Evolutionary conservation across 176 grass and related monocot genomes (phyloP).

Genomic region (Aegilops umbellulata): DNA sequence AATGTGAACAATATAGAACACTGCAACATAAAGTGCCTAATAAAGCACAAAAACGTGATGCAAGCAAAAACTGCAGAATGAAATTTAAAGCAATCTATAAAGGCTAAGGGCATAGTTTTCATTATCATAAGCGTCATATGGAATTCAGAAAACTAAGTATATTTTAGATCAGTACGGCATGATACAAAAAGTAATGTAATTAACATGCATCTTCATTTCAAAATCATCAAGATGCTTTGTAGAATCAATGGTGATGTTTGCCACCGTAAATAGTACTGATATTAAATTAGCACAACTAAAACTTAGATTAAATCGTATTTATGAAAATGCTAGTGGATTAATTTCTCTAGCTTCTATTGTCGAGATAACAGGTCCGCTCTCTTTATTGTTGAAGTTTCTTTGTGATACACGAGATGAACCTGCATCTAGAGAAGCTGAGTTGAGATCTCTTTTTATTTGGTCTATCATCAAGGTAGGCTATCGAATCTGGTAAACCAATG

Average conservation of each 20-base stretch:
- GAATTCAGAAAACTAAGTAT: neutral
- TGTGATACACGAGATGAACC: too few species aligned
- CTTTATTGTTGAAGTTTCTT: too few species aligned
- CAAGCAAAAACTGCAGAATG: neutral
- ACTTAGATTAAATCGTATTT: too few species aligned
- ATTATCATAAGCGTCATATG: neutral
- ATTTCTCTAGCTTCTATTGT: too few species aligned
- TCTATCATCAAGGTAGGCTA: too few species aligned
- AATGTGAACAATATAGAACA: neutral
- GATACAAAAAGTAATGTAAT: neutral
- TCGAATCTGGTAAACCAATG: too few species aligned
- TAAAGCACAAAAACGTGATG: neutral
- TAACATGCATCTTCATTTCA: constrained; percentile 59
- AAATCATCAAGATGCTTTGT: constrained; percentile 56
- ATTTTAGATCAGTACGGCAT: neutral
- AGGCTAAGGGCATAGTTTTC: neutral
- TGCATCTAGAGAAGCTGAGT: too few species aligned
- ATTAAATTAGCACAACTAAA: too few species aligned
- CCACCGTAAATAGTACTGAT: neutral
- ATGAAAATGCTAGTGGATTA: too few species aligned
- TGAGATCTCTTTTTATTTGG: too few species aligned
- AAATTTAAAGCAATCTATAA: neutral
- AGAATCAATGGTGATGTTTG: constrained; percentile 39
- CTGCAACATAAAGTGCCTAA: neutral
- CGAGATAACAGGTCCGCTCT: too few species aligned